Percentiles rank a stretch among this genome's conserved stretches.
Conservation (phyloP, 108 stramenopile genomes). For the Nitzschia sp. region DNA sequence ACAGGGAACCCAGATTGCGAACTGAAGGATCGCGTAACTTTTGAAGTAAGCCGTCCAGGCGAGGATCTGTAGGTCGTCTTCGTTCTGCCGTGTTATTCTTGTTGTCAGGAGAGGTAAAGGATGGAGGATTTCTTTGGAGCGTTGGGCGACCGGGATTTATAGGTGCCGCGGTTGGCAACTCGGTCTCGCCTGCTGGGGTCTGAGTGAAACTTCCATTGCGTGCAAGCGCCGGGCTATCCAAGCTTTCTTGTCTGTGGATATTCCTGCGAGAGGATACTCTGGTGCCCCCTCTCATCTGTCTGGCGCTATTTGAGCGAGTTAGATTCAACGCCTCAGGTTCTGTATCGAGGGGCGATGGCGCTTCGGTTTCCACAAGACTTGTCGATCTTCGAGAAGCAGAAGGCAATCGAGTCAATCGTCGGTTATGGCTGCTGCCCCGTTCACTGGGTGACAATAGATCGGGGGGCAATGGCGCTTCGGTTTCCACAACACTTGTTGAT, state of each 20-base stretch:
- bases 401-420: too few relatives aligned
- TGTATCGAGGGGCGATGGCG: too few relatives aligned
- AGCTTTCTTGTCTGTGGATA: not conserved
- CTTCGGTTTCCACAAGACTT: not conserved
- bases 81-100: not conserved
- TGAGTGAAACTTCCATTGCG: too few relatives aligned
- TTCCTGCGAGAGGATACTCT: not conserved
- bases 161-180: too few relatives aligned
- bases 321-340: not conserved
- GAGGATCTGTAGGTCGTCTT: not conserved
- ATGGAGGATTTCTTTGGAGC: not conserved
- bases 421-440: too few relatives aligned
- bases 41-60: not conserved
- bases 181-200: not conserved
- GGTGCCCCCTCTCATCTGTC: not conserved
- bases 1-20: not conserved
- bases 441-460: too few relatives aligned
- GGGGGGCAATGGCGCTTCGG: too few relatives aligned
- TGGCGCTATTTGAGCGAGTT: not conserved
- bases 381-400: not conserved
- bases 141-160: too few relatives aligned
- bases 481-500: not conserved
- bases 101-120: not conserved
- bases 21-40: constrained; percentile 8
- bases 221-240: too few relatives aligned